Evolutionary conservation across 2,329 filamentous ascomycete genomes (phyloP).

Genomic region (Colletotrichum sp.): DNA sequence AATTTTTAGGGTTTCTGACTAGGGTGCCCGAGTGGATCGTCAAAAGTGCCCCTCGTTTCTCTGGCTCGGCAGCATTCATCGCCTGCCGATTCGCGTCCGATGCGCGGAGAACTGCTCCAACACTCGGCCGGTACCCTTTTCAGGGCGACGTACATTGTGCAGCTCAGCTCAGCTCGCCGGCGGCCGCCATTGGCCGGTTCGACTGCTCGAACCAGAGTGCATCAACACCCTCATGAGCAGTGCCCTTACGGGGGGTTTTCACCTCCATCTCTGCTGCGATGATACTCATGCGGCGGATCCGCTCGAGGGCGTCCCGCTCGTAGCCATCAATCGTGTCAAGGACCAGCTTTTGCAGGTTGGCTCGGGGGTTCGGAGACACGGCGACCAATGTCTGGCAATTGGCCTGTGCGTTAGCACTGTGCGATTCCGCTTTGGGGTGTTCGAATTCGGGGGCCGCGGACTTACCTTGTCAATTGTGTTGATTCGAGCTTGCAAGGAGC

Average conservation of each 20-base stretch:
- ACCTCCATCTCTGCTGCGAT: slow-evolving; percentile 78
- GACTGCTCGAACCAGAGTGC: slow-evolving; percentile 40
- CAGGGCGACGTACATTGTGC: neutral
- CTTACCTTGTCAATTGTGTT: slow-evolving; percentile 79
- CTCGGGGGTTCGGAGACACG: slow-evolving; percentile 69
- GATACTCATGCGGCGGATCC: slow-evolving; percentile 80
- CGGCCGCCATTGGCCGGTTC: slow-evolving; percentile 5
- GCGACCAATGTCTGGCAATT: slow-evolving; percentile 70
- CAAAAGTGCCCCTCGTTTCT: slow-evolving; percentile 10
- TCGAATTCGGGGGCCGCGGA: slow-evolving; percentile 8
- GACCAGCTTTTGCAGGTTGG: slow-evolving; percentile 72
- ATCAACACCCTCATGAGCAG: slow-evolving; percentile 22
- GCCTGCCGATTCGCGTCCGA: slow-evolving; percentile 10
- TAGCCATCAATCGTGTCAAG: slow-evolving; percentile 74
- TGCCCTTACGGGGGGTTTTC: slow-evolving; percentile 34
- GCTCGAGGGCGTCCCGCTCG: slow-evolving; percentile 75
- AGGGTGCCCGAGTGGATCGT: slow-evolving; percentile 10
- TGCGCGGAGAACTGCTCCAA: slow-evolving; percentile 2
- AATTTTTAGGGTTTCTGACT: slow-evolving; percentile 13
- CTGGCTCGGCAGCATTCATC: neutral
- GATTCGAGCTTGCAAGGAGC: slow-evolving; percentile 77
- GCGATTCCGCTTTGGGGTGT: neutral
- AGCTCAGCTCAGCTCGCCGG: slow-evolving; percentile 15
- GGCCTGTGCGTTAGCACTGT: slow-evolving; percentile 14
- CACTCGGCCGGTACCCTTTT: slow-evolving; percentile 9